Evolutionary conservation across 1,139 yeast species (phyloP).

Genomic region (Candida sp.): DNA sequence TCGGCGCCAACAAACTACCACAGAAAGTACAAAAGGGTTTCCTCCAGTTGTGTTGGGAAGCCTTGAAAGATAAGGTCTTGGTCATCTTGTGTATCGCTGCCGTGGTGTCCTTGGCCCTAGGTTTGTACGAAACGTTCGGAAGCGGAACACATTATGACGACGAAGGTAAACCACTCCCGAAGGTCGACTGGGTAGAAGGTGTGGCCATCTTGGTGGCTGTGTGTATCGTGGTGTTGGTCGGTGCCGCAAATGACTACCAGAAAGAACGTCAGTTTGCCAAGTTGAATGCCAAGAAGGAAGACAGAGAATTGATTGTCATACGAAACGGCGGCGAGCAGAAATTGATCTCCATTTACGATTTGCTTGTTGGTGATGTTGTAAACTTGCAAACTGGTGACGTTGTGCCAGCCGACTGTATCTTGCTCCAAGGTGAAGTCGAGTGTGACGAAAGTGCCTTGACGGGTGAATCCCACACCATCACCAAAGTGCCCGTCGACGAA

Average conservation of each 20-base stretch:
- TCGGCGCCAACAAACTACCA: conserved; percentile 77
- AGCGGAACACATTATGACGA: conserved; percentile 78
- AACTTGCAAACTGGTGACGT: conserved; percentile 93
- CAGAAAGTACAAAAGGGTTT: conserved; percentile 70
- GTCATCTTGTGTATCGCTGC: conserved; percentile 88
- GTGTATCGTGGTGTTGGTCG: conserved; percentile 87
- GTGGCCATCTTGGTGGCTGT: conserved; percentile 96
- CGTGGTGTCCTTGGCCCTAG: conserved; percentile 84
- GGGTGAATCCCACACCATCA: conserved; percentile 89
- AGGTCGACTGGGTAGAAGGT: conserved; percentile 98
- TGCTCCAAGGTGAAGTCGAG: conserved; percentile 79
- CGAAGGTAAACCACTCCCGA: conserved; percentile 75
- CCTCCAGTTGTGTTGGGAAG: conserved; percentile 72
- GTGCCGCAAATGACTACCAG: conserved; percentile 95
- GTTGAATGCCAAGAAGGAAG: conserved; percentile 86
- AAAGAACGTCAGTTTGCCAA: conserved; percentile 94
- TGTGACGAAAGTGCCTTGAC: conserved; percentile 94
- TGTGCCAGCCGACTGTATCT: conserved; percentile 85
- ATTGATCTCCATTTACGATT: conserved; percentile 72
- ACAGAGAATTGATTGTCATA: conserved; percentile 76
- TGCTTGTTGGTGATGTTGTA: conserved; percentile 86
- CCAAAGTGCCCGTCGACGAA: conserved; percentile 59
- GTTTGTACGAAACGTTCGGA: conserved; percentile 91
- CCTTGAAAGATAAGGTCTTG: conserved; percentile 90
- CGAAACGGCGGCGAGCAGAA: conserved; percentile 78